phyloP scores from a whole-genome alignment of 345 rosid species.

The Chamaenerion angustifolium region DNA sequence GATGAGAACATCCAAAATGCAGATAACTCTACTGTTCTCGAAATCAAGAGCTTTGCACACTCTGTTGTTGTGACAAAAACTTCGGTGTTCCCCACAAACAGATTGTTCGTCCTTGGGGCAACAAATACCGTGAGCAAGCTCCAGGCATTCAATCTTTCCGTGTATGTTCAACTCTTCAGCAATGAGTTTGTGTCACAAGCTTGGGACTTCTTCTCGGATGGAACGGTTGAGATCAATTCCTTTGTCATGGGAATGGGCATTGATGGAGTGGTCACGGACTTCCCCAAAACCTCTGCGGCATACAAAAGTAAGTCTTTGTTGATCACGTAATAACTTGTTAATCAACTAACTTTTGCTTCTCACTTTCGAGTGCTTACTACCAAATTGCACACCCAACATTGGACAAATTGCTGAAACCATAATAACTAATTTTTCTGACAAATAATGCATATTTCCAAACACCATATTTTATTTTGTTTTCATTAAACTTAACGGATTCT shows the following conservation, averaged over 20 bases:
- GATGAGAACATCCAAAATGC: slow-evolving; percentile 54
- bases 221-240: slow-evolving; percentile 66
- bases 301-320: slow-evolving; percentile 51
- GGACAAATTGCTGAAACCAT: too few relatives aligned
- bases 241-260: slow-evolving; percentile 14
- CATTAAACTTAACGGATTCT: too few relatives aligned
- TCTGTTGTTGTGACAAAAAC: slow-evolving; percentile 46
- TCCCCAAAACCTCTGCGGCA: slow-evolving; percentile 58
- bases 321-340: not conserved
- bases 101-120: slow-evolving; percentile 13
- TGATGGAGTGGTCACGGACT: slow-evolving; percentile 65
- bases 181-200: slow-evolving; percentile 86
- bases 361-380: not conserved
- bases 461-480: too few relatives aligned
- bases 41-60: slow-evolving; percentile 54
- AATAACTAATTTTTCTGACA: too few relatives aligned
- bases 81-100: slow-evolving; percentile 30
- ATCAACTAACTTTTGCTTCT: not conserved
- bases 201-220: slow-evolving; percentile 76
- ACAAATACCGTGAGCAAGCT: slow-evolving; percentile 44
- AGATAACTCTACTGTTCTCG: slow-evolving; percentile 25
- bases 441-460: too few relatives aligned
- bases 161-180: slow-evolving; percentile 52
- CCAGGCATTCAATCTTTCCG: slow-evolving; percentile 33
- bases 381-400: not conserved